Conservation (phyloP, 192 early-diverging fungal genomes). For the Coemansia sp. region DNA sequence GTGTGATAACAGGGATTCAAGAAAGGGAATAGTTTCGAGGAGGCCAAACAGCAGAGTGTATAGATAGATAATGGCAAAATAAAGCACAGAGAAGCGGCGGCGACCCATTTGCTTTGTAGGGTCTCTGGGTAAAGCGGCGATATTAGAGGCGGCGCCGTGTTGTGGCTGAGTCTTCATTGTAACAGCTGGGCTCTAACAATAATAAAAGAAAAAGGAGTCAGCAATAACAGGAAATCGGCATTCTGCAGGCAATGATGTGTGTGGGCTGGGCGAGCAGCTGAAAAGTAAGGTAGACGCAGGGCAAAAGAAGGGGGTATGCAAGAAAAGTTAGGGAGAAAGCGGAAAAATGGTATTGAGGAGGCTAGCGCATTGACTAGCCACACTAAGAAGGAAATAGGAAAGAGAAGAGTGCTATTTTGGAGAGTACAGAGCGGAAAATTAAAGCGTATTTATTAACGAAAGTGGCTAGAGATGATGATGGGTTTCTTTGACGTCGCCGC, state of each 20-base stretch:
- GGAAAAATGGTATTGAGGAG: background rate
- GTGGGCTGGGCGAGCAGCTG: background rate
- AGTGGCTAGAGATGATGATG: constrained; percentile 5
- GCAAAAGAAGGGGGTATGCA: background rate
- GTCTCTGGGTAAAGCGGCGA: background rate
- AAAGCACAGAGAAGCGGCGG: constrained; percentile 46
- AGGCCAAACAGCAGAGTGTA: constrained; percentile 45
- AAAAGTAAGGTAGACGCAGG: background rate
- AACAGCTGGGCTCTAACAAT: background rate
- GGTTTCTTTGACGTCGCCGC: background rate
- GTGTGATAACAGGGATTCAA: constrained; percentile 33
- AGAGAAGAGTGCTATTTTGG: background rate
- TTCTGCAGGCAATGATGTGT: background rate
- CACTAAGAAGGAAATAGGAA: background rate
- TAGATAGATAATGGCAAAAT: constrained; percentile 47
- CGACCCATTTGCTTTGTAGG: constrained; percentile 5
- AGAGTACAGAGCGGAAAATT: background rate
- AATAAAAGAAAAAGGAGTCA: background rate
- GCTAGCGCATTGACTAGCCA: constrained; percentile 1
- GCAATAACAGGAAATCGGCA: background rate
- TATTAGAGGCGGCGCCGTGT: background rate
- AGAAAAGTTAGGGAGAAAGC: background rate
- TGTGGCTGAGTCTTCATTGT: constrained; percentile 10
- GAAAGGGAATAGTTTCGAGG: constrained; percentile 34
- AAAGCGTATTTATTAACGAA: background rate